Percentiles rank a stretch among this genome's conserved stretches.
Evolutionary conservation across 78 protist species (phyloP).

Genomic region (Fonticula alba): DNA sequence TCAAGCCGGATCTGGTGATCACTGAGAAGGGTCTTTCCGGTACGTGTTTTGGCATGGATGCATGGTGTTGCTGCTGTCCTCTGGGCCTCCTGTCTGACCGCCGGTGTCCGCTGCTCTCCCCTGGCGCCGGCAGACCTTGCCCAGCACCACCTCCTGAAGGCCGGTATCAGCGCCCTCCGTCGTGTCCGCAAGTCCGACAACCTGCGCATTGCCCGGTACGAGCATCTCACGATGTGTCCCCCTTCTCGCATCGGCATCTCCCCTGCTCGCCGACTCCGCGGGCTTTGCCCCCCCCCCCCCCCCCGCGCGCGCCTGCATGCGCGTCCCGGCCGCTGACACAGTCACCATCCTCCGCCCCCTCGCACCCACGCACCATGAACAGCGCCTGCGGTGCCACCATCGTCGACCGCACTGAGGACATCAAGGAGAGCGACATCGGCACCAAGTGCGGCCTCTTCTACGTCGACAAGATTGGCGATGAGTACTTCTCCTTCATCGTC

Average conservation of each 20-base stretch:
- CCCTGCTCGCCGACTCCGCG: no score
- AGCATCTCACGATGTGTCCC: neutral
- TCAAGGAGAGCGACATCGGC: slow-evolving; percentile 87
- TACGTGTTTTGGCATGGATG: neutral
- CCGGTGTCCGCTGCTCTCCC: neutral
- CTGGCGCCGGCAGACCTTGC: slow-evolving; percentile 49
- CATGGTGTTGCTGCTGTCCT: neutral
- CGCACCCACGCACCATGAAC: no score
- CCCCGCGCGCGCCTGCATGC: no score
- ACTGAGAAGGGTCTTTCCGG: slow-evolving; percentile 96
- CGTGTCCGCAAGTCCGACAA: slow-evolving; percentile 94
- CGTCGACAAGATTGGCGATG: slow-evolving; percentile 91
- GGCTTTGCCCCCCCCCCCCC: no score
- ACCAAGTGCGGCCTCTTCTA: slow-evolving; percentile 78
- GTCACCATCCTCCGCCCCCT: no score
- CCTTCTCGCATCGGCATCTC: no score
- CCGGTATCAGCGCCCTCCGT: slow-evolving; percentile 84
- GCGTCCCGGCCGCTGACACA: no score
- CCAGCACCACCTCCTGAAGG: slow-evolving; percentile 74
- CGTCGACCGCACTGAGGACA: slow-evolving; percentile 73
- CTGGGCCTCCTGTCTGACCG: neutral
- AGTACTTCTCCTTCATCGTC: slow-evolving; percentile 89
- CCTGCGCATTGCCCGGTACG: slow-evolving; percentile 85
- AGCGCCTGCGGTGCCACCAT: slow-evolving; percentile 96
- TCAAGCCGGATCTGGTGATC: slow-evolving; percentile 94